Conservation (phyloP, 1,284 basidiomycete species). For the Cryptococcus floricola region DNA sequence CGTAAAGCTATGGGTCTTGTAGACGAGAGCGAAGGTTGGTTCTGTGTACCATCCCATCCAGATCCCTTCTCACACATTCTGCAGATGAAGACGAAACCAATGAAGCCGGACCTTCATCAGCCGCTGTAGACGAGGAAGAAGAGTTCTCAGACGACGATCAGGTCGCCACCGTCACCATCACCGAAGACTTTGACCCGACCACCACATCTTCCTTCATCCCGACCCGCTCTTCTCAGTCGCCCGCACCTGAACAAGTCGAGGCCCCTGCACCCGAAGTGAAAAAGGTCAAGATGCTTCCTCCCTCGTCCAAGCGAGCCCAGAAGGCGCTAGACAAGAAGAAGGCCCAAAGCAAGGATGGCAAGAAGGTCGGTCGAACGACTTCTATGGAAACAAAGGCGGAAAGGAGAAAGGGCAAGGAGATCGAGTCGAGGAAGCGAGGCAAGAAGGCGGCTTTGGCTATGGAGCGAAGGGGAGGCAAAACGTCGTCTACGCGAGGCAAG, state of each 20-base stretch:
- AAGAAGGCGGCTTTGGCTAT: slow-evolving; percentile 42
- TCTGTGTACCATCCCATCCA: background rate
- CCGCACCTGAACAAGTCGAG: slow-evolving; percentile 3
- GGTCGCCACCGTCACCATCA: slow-evolving; percentile 48
- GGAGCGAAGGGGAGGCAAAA: slow-evolving; percentile 29
- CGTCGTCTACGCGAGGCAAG: slow-evolving; percentile 15
- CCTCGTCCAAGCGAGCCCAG: slow-evolving; percentile 37
- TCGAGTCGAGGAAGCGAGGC: slow-evolving; percentile 38
- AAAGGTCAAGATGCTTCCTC: slow-evolving; percentile 35
- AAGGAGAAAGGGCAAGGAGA: slow-evolving; percentile 42
- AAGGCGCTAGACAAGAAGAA: slow-evolving; percentile 25
- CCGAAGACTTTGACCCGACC: slow-evolving; percentile 47
- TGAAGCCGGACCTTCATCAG: slow-evolving; percentile 24
- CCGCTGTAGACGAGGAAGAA: slow-evolving; percentile 19
- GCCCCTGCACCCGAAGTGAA: background rate
- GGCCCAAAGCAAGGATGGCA: slow-evolving; percentile 28
- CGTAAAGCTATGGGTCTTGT: slow-evolving; percentile 44
- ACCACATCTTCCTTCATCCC: background rate
- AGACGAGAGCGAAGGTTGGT: slow-evolving; percentile 15
- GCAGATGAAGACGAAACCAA: slow-evolving; percentile 16
- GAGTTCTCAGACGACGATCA: slow-evolving; percentile 48
- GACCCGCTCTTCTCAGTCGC: slow-evolving; percentile 12
- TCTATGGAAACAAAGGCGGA: slow-evolving; percentile 47
- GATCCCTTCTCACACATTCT: background rate
- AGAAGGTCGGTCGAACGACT: slow-evolving; percentile 15